phyloP scores from a whole-genome alignment of 768 basidiomycete species.

The Xerocomus brunneocitrinus region DNA sequence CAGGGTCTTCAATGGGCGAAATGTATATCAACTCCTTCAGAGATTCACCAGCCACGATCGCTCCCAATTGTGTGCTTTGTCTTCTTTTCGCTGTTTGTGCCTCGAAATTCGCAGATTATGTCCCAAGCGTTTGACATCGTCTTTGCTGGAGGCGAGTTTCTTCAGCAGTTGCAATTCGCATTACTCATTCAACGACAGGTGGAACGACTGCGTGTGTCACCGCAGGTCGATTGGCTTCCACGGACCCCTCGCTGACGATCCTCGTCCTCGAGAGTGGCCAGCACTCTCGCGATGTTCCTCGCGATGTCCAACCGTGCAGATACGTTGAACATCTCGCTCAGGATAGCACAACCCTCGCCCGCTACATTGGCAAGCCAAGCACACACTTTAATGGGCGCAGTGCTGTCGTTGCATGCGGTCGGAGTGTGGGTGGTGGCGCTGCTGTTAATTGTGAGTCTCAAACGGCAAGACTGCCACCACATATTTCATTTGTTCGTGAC shows the following conservation, averaged over 20 bases:
- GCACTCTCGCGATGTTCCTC: constrained; percentile 14
- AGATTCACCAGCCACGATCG: too few species aligned
- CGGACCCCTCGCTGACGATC: constrained; percentile 25
- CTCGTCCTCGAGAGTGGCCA: constrained; percentile 26
- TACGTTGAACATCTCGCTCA: constrained; percentile 14
- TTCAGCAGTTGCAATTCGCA: neutral
- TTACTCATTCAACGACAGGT: constrained; percentile 2
- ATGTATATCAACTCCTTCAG: too few species aligned
- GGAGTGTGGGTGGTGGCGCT: constrained; percentile 26
- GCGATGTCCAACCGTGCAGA: constrained; percentile 19
- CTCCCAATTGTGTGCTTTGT: neutral
- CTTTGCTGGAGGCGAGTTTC: constrained; percentile 3
- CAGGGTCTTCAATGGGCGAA: too few species aligned
- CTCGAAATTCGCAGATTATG: neutral
- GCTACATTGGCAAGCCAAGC: constrained; percentile 11
- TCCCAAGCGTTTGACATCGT: constrained; percentile 1
- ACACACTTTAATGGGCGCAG: constrained; percentile 11
- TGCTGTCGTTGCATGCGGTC: constrained; percentile 13
- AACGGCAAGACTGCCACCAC: neutral
- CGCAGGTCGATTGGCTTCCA: constrained; percentile 23
- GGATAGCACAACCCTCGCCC: constrained; percentile 13
- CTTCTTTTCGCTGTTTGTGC: neutral
- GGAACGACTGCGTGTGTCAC: constrained; percentile 27
- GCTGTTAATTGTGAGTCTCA: constrained; percentile 15
- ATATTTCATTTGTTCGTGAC: too few species aligned